A percentile compares a stretch with the other conserved stretches of the same genome.
phyloP scores from a whole-genome alignment of 768 basidiomycete species.

The Tremella mesenterica region DNA sequence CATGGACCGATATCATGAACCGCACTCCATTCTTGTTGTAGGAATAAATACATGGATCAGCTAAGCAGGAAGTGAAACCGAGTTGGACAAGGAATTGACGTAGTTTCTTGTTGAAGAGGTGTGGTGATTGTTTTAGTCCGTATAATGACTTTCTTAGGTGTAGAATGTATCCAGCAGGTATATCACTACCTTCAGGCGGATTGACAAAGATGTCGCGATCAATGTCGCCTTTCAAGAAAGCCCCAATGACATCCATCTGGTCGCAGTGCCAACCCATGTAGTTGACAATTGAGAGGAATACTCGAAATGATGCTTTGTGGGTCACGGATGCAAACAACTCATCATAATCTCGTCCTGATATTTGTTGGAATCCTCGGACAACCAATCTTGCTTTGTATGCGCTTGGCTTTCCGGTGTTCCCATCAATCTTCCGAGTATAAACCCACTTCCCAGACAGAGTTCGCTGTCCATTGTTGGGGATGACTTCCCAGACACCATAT shows the following conservation, averaged over 20 bases:
- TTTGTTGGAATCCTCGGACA: slow-evolving; percentile 2
- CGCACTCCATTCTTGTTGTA: background rate
- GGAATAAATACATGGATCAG: slow-evolving; percentile 14
- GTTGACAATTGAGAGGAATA: background rate
- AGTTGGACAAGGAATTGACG: background rate
- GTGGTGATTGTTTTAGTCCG: too few relatives aligned
- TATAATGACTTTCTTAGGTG: too few relatives aligned
- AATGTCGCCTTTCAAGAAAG: slow-evolving; percentile 6
- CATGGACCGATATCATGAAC: slow-evolving; percentile 9
- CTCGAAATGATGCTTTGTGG: background rate
- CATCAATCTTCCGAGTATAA: background rate
- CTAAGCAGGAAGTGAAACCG: background rate
- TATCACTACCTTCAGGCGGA: background rate
- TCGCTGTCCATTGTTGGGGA: too few relatives aligned
- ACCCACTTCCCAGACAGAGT: too few relatives aligned
- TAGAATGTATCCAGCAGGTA: too few relatives aligned
- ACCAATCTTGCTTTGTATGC: background rate
- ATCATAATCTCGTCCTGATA: background rate
- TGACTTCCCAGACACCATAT: slow-evolving; percentile 3
- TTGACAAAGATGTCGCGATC: slow-evolving; percentile 2
- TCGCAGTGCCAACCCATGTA: background rate
- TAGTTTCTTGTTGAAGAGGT: background rate
- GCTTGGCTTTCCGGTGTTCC: background rate
- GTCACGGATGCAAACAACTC: background rate
- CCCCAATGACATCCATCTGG: slow-evolving; percentile 2